Conservation (phyloP, 2,329 filamentous ascomycete species). For the Ophiosphaerella korrae region DNA sequence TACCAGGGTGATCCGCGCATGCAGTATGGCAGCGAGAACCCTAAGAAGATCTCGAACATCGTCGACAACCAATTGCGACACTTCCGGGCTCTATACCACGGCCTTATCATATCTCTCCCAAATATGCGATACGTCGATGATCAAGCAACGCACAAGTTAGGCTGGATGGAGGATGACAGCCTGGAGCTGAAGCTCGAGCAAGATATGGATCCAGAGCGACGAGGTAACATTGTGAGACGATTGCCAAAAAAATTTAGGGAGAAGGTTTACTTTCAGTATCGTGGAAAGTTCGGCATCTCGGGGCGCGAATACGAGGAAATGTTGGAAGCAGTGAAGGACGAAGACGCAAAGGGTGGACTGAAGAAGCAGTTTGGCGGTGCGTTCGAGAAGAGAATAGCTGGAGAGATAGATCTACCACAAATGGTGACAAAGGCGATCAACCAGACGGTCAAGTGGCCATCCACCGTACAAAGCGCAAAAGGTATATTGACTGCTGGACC, state of each 20-base stretch:
- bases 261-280: constrained; percentile 93
- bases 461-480: constrained; percentile 85
- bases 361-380: constrained; percentile 76
- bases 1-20: constrained; percentile 98
- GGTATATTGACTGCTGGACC: constrained; percentile 79
- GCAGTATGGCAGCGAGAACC: constrained; percentile 86
- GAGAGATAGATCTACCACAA: constrained; percentile 69
- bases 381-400: constrained; percentile 86
- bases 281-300: constrained; percentile 86
- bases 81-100: constrained; percentile 89
- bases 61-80: constrained; percentile 89
- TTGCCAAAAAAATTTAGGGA: constrained; percentile 85
- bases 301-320: constrained; percentile 82
- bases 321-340: constrained; percentile 76
- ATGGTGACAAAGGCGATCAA: constrained; percentile 78
- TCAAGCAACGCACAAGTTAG: constrained; percentile 58
- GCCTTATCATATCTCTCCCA: constrained; percentile 85
- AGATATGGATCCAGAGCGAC: constrained; percentile 88
- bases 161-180: constrained; percentile 65
- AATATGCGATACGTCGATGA: constrained; percentile 80
- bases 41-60: constrained; percentile 91
- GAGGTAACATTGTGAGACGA: constrained; percentile 95
- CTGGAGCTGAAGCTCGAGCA: constrained; percentile 73
- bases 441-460: constrained; percentile 91
- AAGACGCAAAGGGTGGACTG: constrained; percentile 65